Evolutionary conservation across 345 rosid genomes (phyloP), one percentile per base, ranked within the genome.

Genomic region (Ricinus communis): DNA sequence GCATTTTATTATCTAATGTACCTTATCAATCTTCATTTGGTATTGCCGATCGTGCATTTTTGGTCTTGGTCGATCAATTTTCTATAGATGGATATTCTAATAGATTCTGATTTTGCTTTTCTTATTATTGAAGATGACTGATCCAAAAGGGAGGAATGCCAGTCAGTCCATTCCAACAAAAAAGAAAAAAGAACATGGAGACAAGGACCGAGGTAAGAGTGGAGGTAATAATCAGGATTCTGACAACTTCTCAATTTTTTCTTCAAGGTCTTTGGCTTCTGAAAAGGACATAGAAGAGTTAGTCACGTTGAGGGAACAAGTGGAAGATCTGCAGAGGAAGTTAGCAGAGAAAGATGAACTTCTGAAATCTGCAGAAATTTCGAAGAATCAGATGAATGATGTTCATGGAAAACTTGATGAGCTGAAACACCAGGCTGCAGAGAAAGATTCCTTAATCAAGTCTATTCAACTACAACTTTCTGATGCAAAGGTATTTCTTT

Each of bases 271-370:
- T 51, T 70, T 81, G 80, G 71, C 79, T 61, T 60, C 84, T 5
- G 96, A 88, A 55, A 90, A 81, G 64, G 88, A 82, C 62, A 60
- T 76, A 25, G 93, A 90, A 69, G 97, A 92, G 82, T 72, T 89
- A 52, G 70, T 60, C 60, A 80, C 77, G 59, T 77, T 95, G 70
- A 85, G 87, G 69, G 96, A 84, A 70, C 89, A 95, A 79, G 81
- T 90, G 76, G 90, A 80, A 72, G 96, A 88, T 66, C 80, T 96
- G 76, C 91, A 88, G 65, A 74, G 72, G 62, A 88, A 87, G 83
- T 60, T 96, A 59, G 52, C 78, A 9, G 97, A 90, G 76, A 96
- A 89, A 80, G 99, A 96, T 71, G 99, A 96, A 55, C 82, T 93
- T 69, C 78, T 93, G 74, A 89, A 86, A 80, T 84, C 91, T 10